Conservation (phyloP, 2,329 filamentous ascomycete species). For the Thelonectria discophora region DNA sequence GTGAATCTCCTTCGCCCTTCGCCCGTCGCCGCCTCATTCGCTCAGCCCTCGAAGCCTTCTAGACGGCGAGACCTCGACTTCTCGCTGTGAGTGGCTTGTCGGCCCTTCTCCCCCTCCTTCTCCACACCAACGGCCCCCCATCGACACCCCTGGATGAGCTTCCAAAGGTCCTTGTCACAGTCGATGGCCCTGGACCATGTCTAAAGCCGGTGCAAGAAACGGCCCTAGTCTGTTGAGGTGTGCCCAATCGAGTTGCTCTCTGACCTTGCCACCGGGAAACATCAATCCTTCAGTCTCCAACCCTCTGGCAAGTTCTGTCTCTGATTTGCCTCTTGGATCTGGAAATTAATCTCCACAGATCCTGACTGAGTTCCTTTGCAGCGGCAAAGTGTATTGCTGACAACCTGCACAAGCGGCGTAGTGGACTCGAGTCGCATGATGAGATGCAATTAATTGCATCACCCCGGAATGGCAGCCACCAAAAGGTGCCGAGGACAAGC, state of each 20-base stretch:
- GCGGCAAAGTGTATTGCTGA: conserved; percentile 23
- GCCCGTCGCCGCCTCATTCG: conserved; percentile 27
- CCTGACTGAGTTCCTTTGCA: conserved; percentile 27
- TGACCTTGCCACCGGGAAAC: conserved; percentile 36
- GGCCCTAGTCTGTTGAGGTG: conserved; percentile 16
- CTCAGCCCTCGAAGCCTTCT: conserved; percentile 28
- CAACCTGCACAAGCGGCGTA: background rate
- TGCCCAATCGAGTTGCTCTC: conserved; percentile 20
- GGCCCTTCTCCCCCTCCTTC: conserved; percentile 36
- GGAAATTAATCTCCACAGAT: conserved; percentile 24
- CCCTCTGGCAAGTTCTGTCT: conserved; percentile 12
- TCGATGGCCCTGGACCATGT: conserved; percentile 23
- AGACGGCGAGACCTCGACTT: conserved; percentile 27
- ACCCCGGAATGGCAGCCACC: background rate
- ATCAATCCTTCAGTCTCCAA: conserved; percentile 24
- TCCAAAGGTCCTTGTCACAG: conserved; percentile 29
- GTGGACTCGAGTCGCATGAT: background rate
- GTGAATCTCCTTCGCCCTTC: conserved; percentile 15
- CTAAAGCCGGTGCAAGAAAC: conserved; percentile 23
- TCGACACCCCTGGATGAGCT: conserved; percentile 23
- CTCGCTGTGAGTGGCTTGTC: conserved; percentile 42
- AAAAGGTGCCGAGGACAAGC: background rate
- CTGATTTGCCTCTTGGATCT: conserved; percentile 35
- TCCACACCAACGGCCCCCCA: conserved; percentile 33
- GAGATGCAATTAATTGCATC: conserved; percentile 1